Evolutionary conservation across 2,329 filamentous ascomycete genomes (phyloP), one percentile per base, ranked within the genome.

Genomic region (Davidsoniella neocaledoniae): DNA sequence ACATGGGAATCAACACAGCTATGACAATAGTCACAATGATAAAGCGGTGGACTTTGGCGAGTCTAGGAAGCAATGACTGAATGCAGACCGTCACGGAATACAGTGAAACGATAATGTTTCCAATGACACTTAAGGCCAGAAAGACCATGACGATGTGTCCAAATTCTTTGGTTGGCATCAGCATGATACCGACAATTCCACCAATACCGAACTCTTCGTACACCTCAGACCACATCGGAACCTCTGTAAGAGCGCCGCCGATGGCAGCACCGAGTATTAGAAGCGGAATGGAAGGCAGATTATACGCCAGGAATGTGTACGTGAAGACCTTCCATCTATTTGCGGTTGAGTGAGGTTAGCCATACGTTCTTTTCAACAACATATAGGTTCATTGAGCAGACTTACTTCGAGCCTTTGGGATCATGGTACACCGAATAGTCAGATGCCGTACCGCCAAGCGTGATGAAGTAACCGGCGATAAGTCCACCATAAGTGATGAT

Each of bases 351-450:
- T 21, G 21, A 21, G 12, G 19, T 37, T 36, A 29, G 21, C 14
- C 10, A 9, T 6, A 17, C 17, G 26, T 16, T 33, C 1, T 19
- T n/a, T 12, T 29, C 2, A 21, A 26, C n/a, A 44, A 23, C 14
- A 44, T 44, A 8, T 39, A 26, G n/a, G 8, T n/a, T 23, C 12
- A 4, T 36, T 12, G 64, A 17, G 10, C 5, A 21, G 12, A 19
- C 40, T 43, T 43, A 43, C 40, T 43, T 16, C 8, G 40, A 43
- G 5, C 61, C 65, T 21, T 61, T 58, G 3, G 70, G 68, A 46
- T 66, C 63, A 59, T 75, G 70, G 56, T 78, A 78, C 7, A 70
- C 70, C n/a, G 69, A 68, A 53, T 75, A 76, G 55, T 78, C 74
- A n/a, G 71, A 73, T 0, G 67, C 69, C 3, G 71, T 70, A 2